Evolutionary conservation across 2,329 filamentous ascomycete genomes (phyloP).

Genomic region (Simplicillium aogashimaense): DNA sequence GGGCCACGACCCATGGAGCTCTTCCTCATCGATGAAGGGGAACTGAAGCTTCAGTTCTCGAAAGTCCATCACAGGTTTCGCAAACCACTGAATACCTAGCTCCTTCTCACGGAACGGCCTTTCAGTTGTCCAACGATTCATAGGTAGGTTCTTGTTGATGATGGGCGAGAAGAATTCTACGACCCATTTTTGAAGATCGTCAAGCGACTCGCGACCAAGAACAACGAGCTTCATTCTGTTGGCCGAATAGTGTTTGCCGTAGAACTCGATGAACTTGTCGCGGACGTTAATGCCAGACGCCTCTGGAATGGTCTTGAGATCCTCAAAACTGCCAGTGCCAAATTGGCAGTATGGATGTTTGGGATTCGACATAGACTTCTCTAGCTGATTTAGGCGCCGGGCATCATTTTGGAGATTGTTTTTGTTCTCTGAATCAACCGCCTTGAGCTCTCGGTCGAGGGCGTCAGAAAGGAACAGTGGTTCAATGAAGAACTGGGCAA

Average conservation of each 20-base stretch:
- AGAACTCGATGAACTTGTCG: slow-evolving; percentile 87
- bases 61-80: slow-evolving; percentile 85
- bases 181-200: slow-evolving; percentile 76
- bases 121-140: slow-evolving; percentile 44
- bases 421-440: slow-evolving; percentile 94
- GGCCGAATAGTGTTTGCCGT: slow-evolving; percentile 80
- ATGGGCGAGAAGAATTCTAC: slow-evolving; percentile 73
- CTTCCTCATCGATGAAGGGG: slow-evolving; percentile 75
- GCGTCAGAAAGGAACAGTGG: slow-evolving; percentile 80
- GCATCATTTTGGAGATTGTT: slow-evolving; percentile 89
- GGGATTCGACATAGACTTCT: slow-evolving; percentile 79
- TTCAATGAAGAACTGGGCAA: slow-evolving; percentile 87
- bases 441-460: slow-evolving; percentile 75
- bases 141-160: slow-evolving; percentile 73
- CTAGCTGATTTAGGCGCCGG: slow-evolving; percentile 83
- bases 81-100: slow-evolving; percentile 63
- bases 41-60: slow-evolving; percentile 73
- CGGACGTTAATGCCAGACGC: slow-evolving; percentile 73
- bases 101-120: slow-evolving; percentile 38
- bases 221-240: slow-evolving; percentile 91
- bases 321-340: slow-evolving; percentile 80
- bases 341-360: slow-evolving; percentile 86
- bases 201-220: slow-evolving; percentile 69
- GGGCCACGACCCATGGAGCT: slow-evolving; percentile 69
- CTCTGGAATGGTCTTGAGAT: slow-evolving; percentile 74